Evolutionary conservation across 2,329 filamentous ascomycete genomes (phyloP).

Genomic region (Neonectria coccinea): DNA sequence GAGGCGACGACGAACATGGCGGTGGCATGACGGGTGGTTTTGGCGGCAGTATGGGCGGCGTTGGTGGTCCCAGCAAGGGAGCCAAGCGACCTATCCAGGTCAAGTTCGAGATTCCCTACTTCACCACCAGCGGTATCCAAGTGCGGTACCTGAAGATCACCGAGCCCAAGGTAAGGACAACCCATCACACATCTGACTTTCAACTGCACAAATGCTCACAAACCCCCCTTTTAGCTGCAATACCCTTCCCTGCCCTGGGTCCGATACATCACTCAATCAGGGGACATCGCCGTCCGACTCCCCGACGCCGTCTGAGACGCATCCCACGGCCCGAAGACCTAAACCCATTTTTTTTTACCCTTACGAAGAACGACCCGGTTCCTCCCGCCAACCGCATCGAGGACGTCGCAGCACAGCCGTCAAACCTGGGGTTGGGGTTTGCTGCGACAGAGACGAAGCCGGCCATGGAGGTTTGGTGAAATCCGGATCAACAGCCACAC

Average conservation of each 20-base stretch:
- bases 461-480: slow-evolving; percentile 9
- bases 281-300: slow-evolving; percentile 93
- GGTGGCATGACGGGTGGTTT: slow-evolving; percentile 98
- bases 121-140: slow-evolving; percentile 99
- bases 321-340: slow-evolving; percentile 9
- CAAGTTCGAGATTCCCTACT: slow-evolving; percentile 99
- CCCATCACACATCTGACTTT: background rate
- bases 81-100: slow-evolving; percentile 96
- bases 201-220: slow-evolving; percentile 8
- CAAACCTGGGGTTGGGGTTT: slow-evolving; percentile 12
- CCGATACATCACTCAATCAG: slow-evolving; percentile 97
- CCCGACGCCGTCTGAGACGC: slow-evolving; percentile 81
- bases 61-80: slow-evolving; percentile 81
- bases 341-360: slow-evolving; percentile 20
- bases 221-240: slow-evolving; percentile 76
- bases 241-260: slow-evolving; percentile 98
- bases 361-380: slow-evolving; percentile 23
- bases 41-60: slow-evolving; percentile 94
- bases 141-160: slow-evolving; percentile 99
- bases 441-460: slow-evolving; percentile 10
- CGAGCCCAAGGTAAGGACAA: slow-evolving; percentile 87
- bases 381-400: slow-evolving; percentile 13
- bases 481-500: slow-evolving; percentile 7
- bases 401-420: slow-evolving; percentile 3
- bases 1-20: slow-evolving; percentile 94